A percentile compares a stretch with the other conserved stretches of the same genome.
Conservation (phyloP, 1,284 basidiomycete species). For the Ustilago curta region DNA sequence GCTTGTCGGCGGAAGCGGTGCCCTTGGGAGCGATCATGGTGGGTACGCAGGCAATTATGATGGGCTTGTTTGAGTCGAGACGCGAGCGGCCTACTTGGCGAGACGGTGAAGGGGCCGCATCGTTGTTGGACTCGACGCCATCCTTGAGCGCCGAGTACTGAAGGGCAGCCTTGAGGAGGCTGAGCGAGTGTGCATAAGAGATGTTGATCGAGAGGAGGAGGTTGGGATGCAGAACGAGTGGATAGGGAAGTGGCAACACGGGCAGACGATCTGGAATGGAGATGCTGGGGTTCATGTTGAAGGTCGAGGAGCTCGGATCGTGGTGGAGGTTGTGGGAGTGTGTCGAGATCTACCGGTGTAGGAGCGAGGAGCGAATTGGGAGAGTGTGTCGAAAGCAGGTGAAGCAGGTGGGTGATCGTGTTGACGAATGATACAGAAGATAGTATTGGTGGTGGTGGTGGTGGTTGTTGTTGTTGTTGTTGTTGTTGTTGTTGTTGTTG, state of each 20-base stretch:
- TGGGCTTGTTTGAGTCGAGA: conserved; percentile 49
- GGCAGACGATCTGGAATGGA: conserved; percentile 61
- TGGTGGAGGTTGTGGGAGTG: neutral
- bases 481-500: no score
- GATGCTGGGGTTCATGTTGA: conserved; percentile 45
- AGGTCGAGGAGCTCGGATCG: neutral
- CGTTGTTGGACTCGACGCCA: conserved; percentile 38
- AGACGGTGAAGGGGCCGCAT: conserved; percentile 13
- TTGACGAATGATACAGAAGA: no score
- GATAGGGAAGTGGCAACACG: conserved; percentile 65
- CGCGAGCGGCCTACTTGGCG: conserved; percentile 24
- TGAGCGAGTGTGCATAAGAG: conserved; percentile 63
- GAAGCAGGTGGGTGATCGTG: no score
- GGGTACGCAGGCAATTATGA: conserved; percentile 64
- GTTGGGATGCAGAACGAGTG: conserved; percentile 65
- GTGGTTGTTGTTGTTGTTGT: no score
- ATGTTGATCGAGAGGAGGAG: conserved; percentile 66
- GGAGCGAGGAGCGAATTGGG: no score
- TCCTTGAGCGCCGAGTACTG: conserved; percentile 48
- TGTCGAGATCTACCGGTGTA: neutral
- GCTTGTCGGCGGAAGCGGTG: conserved; percentile 46
- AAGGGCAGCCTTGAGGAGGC: conserved; percentile 67
- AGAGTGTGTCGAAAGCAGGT: no score
- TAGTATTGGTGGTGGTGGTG: no score
- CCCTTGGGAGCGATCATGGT: conserved; percentile 52